A percentile compares a stretch with the other conserved stretches of the same genome.
Conservation (phyloP, 371 early-diverging fungal genomes). For the Apophysomyces variabilis region DNA sequence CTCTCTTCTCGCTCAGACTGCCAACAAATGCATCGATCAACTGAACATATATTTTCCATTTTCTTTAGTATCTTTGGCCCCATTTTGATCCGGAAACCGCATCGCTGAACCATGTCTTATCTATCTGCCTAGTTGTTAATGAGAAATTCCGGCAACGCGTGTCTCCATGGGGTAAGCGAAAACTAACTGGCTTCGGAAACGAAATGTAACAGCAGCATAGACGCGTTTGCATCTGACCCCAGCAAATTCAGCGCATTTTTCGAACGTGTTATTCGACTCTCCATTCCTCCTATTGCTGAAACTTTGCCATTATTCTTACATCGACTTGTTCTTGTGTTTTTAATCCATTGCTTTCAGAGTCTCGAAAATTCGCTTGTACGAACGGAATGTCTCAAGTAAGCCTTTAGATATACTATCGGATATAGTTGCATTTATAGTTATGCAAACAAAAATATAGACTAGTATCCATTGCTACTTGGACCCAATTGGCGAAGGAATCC, state of each 20-base stretch:
- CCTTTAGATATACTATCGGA: not conserved
- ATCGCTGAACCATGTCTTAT: slow-evolving; percentile 64
- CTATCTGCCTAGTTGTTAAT: slow-evolving; percentile 85
- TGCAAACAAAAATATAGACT: slow-evolving; percentile 40
- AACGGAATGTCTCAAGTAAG: slow-evolving; percentile 69
- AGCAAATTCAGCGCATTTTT: slow-evolving; percentile 66
- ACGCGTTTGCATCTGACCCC: slow-evolving; percentile 52
- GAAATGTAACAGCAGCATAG: slow-evolving; percentile 25
- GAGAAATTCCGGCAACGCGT: slow-evolving; percentile 80
- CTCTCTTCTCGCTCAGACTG: not conserved
- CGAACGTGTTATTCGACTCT: slow-evolving; percentile 54
- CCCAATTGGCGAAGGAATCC: slow-evolving; percentile 53
- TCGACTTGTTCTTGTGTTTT: slow-evolving; percentile 64
- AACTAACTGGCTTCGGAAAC: slow-evolving; percentile 8
- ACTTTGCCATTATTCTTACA: slow-evolving; percentile 43
- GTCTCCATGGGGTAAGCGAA: slow-evolving; percentile 58
- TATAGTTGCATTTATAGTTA: not conserved
- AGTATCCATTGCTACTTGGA: slow-evolving; percentile 78
- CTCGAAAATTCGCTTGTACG: slow-evolving; percentile 79
- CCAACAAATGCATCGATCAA: not conserved
- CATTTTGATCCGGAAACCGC: slow-evolving; percentile 53
- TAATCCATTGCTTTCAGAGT: slow-evolving; percentile 80
- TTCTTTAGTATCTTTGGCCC: slow-evolving; percentile 78
- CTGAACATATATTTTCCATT: not conserved
- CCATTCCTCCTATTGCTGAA: slow-evolving; percentile 26